Evolutionary conservation across 2,329 filamentous ascomycete species (phyloP), one percentile per base, ranked within the genome.

Genomic region (Colletotrichum truncatum): DNA sequence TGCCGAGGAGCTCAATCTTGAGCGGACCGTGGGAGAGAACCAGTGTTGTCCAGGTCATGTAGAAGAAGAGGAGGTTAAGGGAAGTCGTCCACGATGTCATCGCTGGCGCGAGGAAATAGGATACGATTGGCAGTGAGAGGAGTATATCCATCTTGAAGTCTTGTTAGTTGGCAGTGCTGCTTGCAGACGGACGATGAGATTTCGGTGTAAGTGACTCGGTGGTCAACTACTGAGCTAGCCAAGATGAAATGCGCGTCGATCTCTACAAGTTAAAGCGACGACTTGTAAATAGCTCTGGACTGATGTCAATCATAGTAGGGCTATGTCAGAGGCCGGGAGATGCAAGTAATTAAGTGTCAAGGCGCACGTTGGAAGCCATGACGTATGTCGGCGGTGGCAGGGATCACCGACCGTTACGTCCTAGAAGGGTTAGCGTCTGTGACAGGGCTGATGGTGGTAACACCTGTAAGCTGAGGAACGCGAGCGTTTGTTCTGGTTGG

Each of bases 1-100:
- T 90, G 59, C 90, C 92, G 55, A 92, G 81, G 1, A 96, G 75
- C 75, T 97, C 93, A 62, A 97, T 87, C 64, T 88, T 86, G 14
- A 96, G 81, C 0, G 92, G 89, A 1, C 90, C 84, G 72, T 97
- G 91, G 6, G 91, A 91, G 3, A 95, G 82, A 38, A 97, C 88
- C 30, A 98, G 85, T 0, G 93, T 95, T 6, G 89, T 89, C 94
- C 94, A 97, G 70, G 93, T 95, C 81, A 97, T 87, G 76, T 94
- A 95, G 78, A 97, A 96, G 82, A 97, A 94, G 67, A 97, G 81
- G 23, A 97, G 80, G 76, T 96, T 97, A 68, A 97, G 82, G 1
- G 90, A 94, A 2, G 93, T 95, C 12, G 84, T 90, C 81, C 91
- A 94, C 6, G 91, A 91, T 6, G 87, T 85, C 63, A 89, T 75